phyloP scores from a whole-genome alignment of 768 basidiomycete species.

The Pulveroboletus sp. region DNA sequence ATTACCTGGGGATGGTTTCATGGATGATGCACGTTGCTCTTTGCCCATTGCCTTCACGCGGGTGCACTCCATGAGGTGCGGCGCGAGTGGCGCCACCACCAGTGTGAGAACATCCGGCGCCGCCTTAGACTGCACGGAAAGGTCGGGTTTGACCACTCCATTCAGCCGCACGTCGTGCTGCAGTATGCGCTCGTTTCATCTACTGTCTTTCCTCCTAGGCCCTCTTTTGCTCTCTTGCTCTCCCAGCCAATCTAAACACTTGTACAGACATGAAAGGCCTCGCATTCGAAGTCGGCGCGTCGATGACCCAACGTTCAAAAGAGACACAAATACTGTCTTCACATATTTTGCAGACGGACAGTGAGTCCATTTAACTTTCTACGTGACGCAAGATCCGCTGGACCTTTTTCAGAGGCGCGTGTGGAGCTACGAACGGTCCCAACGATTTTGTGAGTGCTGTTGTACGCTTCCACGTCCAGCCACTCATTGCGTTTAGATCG shows the following conservation, averaged over 20 bases:
- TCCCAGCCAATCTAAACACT: slow-evolving; percentile 7
- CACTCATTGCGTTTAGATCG: slow-evolving; percentile 31
- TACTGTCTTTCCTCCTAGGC: slow-evolving; percentile 21
- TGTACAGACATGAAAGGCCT: slow-evolving; percentile 8
- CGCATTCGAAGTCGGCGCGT: slow-evolving; percentile 9
- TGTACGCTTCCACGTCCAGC: neutral
- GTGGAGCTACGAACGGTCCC: slow-evolving; percentile 24
- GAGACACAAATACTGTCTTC: slow-evolving; percentile 15
- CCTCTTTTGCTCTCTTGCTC: slow-evolving; percentile 13
- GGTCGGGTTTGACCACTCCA: neutral
- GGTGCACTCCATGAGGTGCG: no score
- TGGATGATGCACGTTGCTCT: no score
- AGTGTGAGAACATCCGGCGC: neutral
- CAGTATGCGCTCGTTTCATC: slow-evolving; percentile 28
- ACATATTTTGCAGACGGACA: slow-evolving; percentile 27
- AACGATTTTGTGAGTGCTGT: slow-evolving; percentile 24
- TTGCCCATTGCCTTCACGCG: no score
- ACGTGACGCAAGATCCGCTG: neutral
- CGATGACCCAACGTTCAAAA: slow-evolving; percentile 10
- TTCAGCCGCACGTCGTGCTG: slow-evolving; percentile 5
- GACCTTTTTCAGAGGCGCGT: slow-evolving; percentile 37
- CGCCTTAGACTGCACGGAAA: neutral
- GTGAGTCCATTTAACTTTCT: slow-evolving; percentile 11
- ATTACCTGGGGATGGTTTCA: no score
- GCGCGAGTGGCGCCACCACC: neutral